A percentile compares a stretch with the other conserved stretches of the same genome.
Conservation (phyloP, 164 flowering plant species). For the Sedum album region DNA sequence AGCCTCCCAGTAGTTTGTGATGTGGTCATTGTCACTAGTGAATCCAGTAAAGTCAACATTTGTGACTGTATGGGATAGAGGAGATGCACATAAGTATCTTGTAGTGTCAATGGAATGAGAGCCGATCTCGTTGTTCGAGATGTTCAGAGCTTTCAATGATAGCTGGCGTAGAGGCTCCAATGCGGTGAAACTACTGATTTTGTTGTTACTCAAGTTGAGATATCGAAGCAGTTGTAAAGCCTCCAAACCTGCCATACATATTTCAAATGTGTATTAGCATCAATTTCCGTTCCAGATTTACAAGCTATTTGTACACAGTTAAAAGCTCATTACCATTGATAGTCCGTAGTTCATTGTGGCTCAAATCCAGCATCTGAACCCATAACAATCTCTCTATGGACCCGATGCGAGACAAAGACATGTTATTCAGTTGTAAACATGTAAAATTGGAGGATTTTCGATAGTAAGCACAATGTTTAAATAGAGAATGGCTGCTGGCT, state of each 20-base stretch:
- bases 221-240: constrained; percentile 65
- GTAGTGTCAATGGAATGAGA: constrained; percentile 64
- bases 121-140: constrained; percentile 80
- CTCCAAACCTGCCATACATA: constrained; percentile 58
- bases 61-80: constrained; percentile 43
- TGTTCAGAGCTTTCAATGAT: constrained; percentile 49
- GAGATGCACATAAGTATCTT: constrained; percentile 67
- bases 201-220: constrained; percentile 69
- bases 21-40: constrained; percentile 14
- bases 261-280: neutral
- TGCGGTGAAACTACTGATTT: constrained; percentile 57
- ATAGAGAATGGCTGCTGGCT: constrained; percentile 38
- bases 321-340: constrained; percentile 55
- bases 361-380: constrained; percentile 88
- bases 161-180: constrained; percentile 58
- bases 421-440: constrained; percentile 50
- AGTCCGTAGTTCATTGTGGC: constrained; percentile 70
- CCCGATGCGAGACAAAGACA: constrained; percentile 67
- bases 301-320: neutral
- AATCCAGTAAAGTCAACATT: constrained; percentile 24
- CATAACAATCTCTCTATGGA: constrained; percentile 57
- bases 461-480: constrained; percentile 39
- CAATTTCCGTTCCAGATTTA: neutral
- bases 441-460: constrained; percentile 14
- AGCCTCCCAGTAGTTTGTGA: constrained; percentile 52